phyloP scores from a whole-genome alignment of 306 rosid species.

The Cucurbita moschata region DNA sequence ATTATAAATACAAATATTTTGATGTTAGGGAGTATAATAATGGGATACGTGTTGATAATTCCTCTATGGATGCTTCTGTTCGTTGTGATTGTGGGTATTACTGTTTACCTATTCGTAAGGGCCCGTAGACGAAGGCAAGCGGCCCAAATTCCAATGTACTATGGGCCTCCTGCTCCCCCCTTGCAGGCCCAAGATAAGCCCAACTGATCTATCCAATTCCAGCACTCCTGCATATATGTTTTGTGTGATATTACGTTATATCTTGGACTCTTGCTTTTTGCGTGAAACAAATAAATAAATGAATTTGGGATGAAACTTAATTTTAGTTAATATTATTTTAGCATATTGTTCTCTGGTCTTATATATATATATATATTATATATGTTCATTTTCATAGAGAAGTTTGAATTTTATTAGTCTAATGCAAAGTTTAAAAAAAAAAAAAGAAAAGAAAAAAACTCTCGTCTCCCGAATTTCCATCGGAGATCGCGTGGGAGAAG shows the following conservation, averaged over 20 bases:
- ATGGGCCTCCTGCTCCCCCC: constrained; percentile 42
- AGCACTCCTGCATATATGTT: background rate
- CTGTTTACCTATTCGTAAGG: constrained; percentile 34
- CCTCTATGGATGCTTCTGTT: background rate
- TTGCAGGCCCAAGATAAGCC: constrained; percentile 21
- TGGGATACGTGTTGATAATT: background rate
- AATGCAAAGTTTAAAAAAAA: too few relatives aligned
- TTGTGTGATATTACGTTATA: background rate
- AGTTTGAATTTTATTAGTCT: too few relatives aligned
- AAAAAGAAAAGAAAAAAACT: too few relatives aligned
- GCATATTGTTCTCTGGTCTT: background rate
- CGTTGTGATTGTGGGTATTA: background rate
- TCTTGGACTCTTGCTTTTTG: background rate
- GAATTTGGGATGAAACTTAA: background rate
- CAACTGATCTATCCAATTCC: background rate
- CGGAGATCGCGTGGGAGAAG: too few relatives aligned
- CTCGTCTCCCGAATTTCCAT: too few relatives aligned
- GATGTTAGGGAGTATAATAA: background rate
- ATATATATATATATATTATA: background rate
- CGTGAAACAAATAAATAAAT: background rate
- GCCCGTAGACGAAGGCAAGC: constrained; percentile 21
- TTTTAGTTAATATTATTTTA: background rate
- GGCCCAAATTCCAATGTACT: background rate
- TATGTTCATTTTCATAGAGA: background rate
- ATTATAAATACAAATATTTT: background rate